Evolutionary conservation across 1,284 basidiomycete genomes (phyloP), one percentile per base, ranked within the genome.

Genomic region (Leccinum olivaceoglutinosum): DNA sequence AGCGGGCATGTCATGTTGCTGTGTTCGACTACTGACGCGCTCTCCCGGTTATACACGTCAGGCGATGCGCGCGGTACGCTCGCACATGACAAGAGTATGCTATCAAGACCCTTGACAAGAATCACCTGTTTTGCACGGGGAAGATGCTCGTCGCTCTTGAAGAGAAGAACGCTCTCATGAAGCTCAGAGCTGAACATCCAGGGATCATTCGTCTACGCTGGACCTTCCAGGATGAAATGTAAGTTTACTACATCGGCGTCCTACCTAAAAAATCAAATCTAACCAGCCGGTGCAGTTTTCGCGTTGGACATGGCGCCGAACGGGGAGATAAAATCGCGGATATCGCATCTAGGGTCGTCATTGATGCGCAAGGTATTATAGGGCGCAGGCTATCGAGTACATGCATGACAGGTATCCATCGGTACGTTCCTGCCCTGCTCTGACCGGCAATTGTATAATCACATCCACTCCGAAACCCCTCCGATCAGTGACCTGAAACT

Each of bases 321-420:
- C 72, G 95, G 94, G 44, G 94, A 97, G 74, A 82, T 98, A 69
- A 88, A 96, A 64, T 83, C 86, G 0, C 81, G 88, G 64, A 90
- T 97, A 71, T 88, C 88, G n/a, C 81, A 84, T 51, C 77, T 90
- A 64, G 96, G 95, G 10, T 97, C 95, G 46, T 93, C 92, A n/a
- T 74, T 89, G 16, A 70, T 94, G 90, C 64, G 82, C 91, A 0
- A 82, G 88, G 46, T 92, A 92, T 75, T 97, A 96, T 73, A 82
- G 89, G 3, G 94, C 95, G 0, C 93, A 96, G 71, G 91, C 94
- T 0, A 79, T 97, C 64, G 87, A 87, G 59, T 96, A 90, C 76
- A 96, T 98, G 83, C 95, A 98, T 73, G 81, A 82, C 59, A 89
- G 89, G 69, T 60, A 89, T 96, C 54, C 95, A 98, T 72, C 88